Evolutionary conservation across 1,284 basidiomycete genomes (phyloP), one percentile per base, ranked within the genome.

Genomic region (Tetrapyrgos nigripes): DNA sequence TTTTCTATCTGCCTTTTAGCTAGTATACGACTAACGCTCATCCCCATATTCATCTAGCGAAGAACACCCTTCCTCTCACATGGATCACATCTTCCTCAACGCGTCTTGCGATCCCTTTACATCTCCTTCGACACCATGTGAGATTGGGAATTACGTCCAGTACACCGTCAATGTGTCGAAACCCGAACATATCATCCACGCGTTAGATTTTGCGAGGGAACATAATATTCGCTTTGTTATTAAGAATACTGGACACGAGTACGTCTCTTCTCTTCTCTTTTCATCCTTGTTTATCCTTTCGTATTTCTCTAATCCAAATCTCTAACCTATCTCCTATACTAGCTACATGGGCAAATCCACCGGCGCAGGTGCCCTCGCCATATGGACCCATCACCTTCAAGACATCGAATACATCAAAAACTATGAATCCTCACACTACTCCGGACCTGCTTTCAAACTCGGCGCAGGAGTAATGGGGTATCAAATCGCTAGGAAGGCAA

Each of bases 171-270:
- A 64, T 23, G 63, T 64, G 11, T 62, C 64, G 4, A 61, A 43
- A 9, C 60, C 53, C 13, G 60, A 64, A 11, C 62, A 66, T 40
- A 57, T 68, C 53, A 62, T 61, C 44, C 61, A 62, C 17, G 60
- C 61, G 23, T 57, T 66, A 27, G 60, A 60, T 27, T 68, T 68
- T 43, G 63, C 63, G 3, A 62, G 61, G 37, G 40, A 60, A 17
- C 59, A 66, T 43, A 62, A 68, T 44, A 57, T 68, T 28, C 58
- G 66, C 17, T 62, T 68, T 17, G 54, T 68, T n/a, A 57, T 68
- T 6, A 59, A 62, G 33, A 68, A 66, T 35, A 68, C 66, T 1
- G 66, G 65, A 11, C 66, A 68, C 46, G 65, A 68, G 51, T 65
- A 57, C 17, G 53, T 53, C 40, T 47, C 19, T 40, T 24, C 10